Conservation (phyloP, 2,329 filamentous ascomycete species). For the Penicillium sp. region DNA sequence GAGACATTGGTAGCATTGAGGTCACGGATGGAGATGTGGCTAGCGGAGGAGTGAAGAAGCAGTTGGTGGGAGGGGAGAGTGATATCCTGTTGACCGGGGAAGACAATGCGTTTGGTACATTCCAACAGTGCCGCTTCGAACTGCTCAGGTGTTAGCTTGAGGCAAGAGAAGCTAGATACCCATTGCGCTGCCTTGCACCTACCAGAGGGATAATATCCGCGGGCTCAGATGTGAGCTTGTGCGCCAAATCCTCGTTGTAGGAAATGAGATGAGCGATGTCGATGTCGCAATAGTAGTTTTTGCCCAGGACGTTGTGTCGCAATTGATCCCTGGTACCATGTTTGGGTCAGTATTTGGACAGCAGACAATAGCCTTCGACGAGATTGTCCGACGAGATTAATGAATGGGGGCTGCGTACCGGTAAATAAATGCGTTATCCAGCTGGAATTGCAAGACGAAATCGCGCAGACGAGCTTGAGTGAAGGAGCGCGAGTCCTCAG, state of each 20-base stretch:
- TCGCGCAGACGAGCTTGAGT: slow-evolving; percentile 79
- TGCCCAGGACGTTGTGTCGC: slow-evolving; percentile 88
- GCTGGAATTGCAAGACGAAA: slow-evolving; percentile 90
- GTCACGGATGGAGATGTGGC: slow-evolving; percentile 90
- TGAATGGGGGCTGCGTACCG: slow-evolving; percentile 56
- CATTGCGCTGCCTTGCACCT: slow-evolving; percentile 33
- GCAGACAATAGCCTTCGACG: neutral
- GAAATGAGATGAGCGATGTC: slow-evolving; percentile 95
- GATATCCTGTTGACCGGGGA: slow-evolving; percentile 68
- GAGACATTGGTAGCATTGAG: slow-evolving; percentile 91
- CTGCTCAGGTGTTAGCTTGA: slow-evolving; percentile 49
- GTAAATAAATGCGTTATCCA: slow-evolving; percentile 95
- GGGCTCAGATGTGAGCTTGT: slow-evolving; percentile 84
- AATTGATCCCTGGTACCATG: slow-evolving; percentile 76
- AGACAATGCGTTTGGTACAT: slow-evolving; percentile 92
- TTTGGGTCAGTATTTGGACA: slow-evolving; percentile 3
- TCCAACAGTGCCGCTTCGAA: slow-evolving; percentile 88
- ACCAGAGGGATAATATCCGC: slow-evolving; percentile 91
- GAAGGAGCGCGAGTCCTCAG: slow-evolving; percentile 68
- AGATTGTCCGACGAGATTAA: neutral
- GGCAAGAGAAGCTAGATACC: neutral
- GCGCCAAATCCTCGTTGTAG: slow-evolving; percentile 92
- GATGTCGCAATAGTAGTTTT: slow-evolving; percentile 94
- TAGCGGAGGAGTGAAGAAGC: slow-evolving; percentile 87
- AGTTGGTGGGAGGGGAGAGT: slow-evolving; percentile 89